phyloP scores from a whole-genome alignment of 345 rosid species.

The Odontarrhena argentea region DNA sequence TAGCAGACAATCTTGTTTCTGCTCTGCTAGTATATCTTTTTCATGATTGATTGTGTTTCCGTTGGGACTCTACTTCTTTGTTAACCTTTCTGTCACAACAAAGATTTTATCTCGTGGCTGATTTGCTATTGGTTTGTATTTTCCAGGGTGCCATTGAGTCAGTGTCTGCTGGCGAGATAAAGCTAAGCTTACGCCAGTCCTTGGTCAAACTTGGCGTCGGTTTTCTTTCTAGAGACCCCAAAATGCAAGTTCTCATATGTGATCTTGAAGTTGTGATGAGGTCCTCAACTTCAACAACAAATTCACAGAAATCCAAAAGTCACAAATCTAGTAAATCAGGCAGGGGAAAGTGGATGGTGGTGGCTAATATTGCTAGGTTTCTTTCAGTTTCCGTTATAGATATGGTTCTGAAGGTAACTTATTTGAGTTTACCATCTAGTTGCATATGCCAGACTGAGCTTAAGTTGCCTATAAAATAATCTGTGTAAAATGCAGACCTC shows the following conservation, averaged over 20 bases:
- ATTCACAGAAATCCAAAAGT: slow-evolving; percentile 53
- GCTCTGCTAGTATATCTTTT: slow-evolving; percentile 21
- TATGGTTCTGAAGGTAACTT: slow-evolving; percentile 77
- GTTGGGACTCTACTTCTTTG: slow-evolving; percentile 1
- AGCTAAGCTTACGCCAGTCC: slow-evolving; percentile 87
- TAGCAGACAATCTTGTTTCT: slow-evolving; percentile 6
- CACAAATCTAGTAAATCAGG: slow-evolving; percentile 61
- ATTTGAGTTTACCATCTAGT: background rate
- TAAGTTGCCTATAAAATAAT: slow-evolving; percentile 1
- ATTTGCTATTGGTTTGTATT: slow-evolving; percentile 36
- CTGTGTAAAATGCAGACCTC: slow-evolving; percentile 59
- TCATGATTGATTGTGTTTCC: slow-evolving; percentile 20
- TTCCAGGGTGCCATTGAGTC: slow-evolving; percentile 95
- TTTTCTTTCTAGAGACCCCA: slow-evolving; percentile 86
- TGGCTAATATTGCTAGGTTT: slow-evolving; percentile 85
- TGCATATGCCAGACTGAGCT: background rate
- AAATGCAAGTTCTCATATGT: slow-evolving; percentile 76
- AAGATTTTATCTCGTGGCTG: slow-evolving; percentile 7
- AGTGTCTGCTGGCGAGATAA: slow-evolving; percentile 85
- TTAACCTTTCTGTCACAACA: background rate
- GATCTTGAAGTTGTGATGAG: slow-evolving; percentile 88
- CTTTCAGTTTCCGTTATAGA: slow-evolving; percentile 86
- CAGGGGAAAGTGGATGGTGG: slow-evolving; percentile 91
- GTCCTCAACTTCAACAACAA: slow-evolving; percentile 60
- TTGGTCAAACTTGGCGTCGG: slow-evolving; percentile 93